Evolutionary conservation across 306 rosid genomes (phyloP).

Genomic region (Vigna nakashimae): DNA sequence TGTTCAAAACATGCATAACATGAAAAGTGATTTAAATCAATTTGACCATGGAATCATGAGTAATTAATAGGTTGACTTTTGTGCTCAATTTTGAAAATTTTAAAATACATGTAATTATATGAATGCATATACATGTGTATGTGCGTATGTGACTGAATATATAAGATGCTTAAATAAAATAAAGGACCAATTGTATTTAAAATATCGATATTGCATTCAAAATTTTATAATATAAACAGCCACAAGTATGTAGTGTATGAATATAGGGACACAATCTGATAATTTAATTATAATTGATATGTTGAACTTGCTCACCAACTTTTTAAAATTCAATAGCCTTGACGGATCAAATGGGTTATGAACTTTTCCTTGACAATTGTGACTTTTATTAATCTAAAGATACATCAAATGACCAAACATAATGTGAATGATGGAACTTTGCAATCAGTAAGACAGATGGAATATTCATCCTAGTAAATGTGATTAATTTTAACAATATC

Average conservation of each 20-base stretch:
- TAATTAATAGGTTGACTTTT: background rate
- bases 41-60: background rate
- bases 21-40: slow-evolving; percentile 1
- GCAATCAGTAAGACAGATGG: slow-evolving; percentile 3
- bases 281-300: background rate
- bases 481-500: slow-evolving; percentile 16
- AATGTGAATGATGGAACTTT: slow-evolving; percentile 16
- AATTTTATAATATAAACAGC: background rate
- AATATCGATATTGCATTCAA: slow-evolving; percentile 2
- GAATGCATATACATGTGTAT: background rate
- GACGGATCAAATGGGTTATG: slow-evolving; percentile 21
- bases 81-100: background rate
- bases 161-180: slow-evolving; percentile 4
- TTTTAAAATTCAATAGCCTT: background rate
- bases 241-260: background rate
- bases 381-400: slow-evolving; percentile 6
- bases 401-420: slow-evolving; percentile 4
- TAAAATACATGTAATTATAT: background rate
- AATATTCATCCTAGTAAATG: slow-evolving; percentile 8
- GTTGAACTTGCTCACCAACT: background rate
- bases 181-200: background rate
- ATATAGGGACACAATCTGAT: background rate
- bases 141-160: background rate
- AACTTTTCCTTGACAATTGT: background rate
- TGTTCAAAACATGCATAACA: slow-evolving; percentile 12